phyloP scores from a whole-genome alignment of 352 stramenopile species.

The Globisporangium cylindrosporum region DNA sequence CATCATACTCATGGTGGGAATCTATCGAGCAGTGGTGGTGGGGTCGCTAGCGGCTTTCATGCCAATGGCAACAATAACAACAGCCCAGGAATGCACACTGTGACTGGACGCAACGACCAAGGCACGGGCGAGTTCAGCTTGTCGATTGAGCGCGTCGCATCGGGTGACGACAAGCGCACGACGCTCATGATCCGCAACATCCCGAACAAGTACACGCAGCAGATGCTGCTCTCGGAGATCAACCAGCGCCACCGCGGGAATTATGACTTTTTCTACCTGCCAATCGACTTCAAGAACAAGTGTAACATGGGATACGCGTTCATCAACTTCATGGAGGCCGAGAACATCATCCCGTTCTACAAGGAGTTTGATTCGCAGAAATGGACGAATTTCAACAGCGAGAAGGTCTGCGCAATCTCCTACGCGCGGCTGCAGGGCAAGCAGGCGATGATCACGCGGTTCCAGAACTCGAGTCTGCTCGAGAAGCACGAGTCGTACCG shows the following conservation, averaged over 20 bases:
- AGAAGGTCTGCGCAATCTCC: conserved; percentile 98
- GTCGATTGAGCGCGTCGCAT: conserved; percentile 66
- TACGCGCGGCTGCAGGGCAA: conserved; percentile 98
- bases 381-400: conserved; percentile 99
- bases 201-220: conserved; percentile 99
- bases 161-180: conserved; percentile 92
- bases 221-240: conserved; percentile 98
- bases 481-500: conserved; percentile 93
- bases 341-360: conserved; percentile 75
- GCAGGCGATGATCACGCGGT: conserved; percentile 96
- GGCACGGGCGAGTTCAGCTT: conserved; percentile 75
- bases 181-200: conserved; percentile 99
- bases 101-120: conserved; percentile 56
- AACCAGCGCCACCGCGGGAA: conserved; percentile 90
- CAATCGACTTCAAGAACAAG: conserved; percentile 99
- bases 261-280: conserved; percentile 99
- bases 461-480: conserved; percentile 97
- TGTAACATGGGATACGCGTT: conserved; percentile 99
- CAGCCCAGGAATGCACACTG: conserved; percentile 8
- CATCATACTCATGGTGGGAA: neutral
- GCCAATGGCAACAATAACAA: conserved; percentile 21
- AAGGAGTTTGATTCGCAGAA: conserved; percentile 82
- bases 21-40: neutral
- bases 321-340: conserved; percentile 97
- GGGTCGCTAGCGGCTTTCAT: neutral